Conservation (phyloP, 2,329 filamentous ascomycete species). For the Colletotrichum incanum region DNA sequence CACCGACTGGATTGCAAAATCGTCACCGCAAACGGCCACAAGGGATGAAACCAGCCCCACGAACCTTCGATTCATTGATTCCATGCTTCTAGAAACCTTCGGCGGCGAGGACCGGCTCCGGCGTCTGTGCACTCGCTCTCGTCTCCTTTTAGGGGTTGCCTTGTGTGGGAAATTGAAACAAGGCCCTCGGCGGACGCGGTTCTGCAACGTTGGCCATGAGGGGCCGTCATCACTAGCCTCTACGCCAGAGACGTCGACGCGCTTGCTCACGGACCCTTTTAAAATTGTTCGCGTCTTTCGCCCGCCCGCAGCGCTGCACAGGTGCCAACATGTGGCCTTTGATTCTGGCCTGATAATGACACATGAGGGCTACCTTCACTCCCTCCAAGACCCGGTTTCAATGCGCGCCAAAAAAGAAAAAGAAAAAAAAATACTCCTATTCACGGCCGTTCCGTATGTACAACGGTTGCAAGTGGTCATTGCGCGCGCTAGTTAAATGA, state of each 20-base stretch:
- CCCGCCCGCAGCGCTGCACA: slow-evolving; percentile 29
- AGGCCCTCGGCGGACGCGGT: slow-evolving; percentile 33
- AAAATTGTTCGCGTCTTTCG: slow-evolving; percentile 12
- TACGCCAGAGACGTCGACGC: slow-evolving; percentile 27
- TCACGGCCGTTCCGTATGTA: slow-evolving; percentile 35
- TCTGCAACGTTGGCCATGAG: slow-evolving; percentile 38
- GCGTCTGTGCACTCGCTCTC: slow-evolving; percentile 43
- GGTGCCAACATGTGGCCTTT: slow-evolving; percentile 25
- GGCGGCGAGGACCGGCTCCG: background rate
- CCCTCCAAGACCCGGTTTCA: slow-evolving; percentile 33
- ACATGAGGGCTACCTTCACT: slow-evolving; percentile 18
- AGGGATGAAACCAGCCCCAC: slow-evolving; percentile 40
- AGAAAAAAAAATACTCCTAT: background rate
- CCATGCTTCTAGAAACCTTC: slow-evolving; percentile 44
- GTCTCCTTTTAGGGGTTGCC: slow-evolving; percentile 36
- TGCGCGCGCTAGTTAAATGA: slow-evolving; percentile 39
- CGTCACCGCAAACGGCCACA: slow-evolving; percentile 5
- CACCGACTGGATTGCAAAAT: slow-evolving; percentile 8
- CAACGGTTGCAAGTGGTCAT: slow-evolving; percentile 25
- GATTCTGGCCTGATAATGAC: slow-evolving; percentile 38
- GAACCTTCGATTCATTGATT: slow-evolving; percentile 36
- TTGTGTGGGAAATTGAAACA: slow-evolving; percentile 42
- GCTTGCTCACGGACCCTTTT: slow-evolving; percentile 25
- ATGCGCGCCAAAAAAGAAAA: slow-evolving; percentile 19
- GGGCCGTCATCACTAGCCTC: slow-evolving; percentile 15